Base-by-base conservation (phyloP, 306 rosid genomes). In the Leucaena leucocephala region DNA sequence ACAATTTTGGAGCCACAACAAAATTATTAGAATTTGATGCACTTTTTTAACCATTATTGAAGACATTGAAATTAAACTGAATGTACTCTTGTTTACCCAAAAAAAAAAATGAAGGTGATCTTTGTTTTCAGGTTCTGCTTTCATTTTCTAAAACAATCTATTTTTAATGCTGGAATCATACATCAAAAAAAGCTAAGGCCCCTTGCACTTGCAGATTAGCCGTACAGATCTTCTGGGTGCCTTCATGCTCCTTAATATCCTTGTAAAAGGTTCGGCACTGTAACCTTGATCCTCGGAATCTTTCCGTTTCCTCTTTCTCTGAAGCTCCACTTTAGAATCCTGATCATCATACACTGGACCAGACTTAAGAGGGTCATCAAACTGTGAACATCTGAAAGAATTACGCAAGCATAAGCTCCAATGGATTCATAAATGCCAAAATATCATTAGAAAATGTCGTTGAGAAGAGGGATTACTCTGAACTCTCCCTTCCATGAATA, bases 341-440 rank as follows among this genome's bases (percentile, higher is more conserved):
- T 48, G 77, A 54, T 59, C 82, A 55, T 79, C 72, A 83, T 71
- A 79, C 46, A 50, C 84, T 16, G 72, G 43, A 79, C 88, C 65
- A 55, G 77, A 84, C 80, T 75, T 85, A 15, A 72, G 76, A 36
- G 86, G 85, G 75, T 76, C 83, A 72, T 82, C 79, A 50, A 85
- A 80, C 57, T 85, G 87, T 70, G 92, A 88, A 86, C 89, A 83
- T 83, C 98, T 93, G 90, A 80, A 83, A 86, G 38, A 67, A 80
- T 73, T 54, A 81, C 27, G 68, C 43, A 39, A 72, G 39, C 75
- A 81, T 68, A 79, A 72, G 71, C 72, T 81, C 46, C 74, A 52
- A 74, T 54, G 14, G 66, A 75, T 55, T 66, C 68, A 79, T 16
- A 16, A 71, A 62, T 76, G 72, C 39, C 78, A 54, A 58, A 59